Conservation (phyloP, 495 filamentous ascomycete genomes). For the Sphaerosporella brunnea region DNA sequence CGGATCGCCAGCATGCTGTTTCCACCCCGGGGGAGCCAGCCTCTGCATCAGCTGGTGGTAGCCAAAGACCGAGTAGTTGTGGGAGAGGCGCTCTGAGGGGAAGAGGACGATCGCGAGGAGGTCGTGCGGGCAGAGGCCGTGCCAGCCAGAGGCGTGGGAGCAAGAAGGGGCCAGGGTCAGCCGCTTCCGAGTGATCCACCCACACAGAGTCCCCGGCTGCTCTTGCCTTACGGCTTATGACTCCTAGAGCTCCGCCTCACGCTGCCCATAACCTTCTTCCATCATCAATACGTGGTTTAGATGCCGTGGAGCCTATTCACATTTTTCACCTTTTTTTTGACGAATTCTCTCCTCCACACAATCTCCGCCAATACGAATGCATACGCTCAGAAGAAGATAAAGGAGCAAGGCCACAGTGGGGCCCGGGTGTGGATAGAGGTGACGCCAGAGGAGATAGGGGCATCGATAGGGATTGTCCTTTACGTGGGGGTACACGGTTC, state of each 20-base stretch:
- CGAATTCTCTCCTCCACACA: neutral
- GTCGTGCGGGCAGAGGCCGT: no score
- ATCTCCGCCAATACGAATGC: conserved; percentile 6
- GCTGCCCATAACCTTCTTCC: conserved; percentile 8
- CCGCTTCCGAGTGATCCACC: no score
- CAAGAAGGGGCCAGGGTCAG: no score
- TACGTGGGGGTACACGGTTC: conserved; percentile 10
- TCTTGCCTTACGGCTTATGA: conserved; percentile 4
- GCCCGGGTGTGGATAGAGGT: conserved; percentile 2
- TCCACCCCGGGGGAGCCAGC: no score
- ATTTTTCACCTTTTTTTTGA: conserved; percentile 8
- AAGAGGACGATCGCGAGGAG: no score
- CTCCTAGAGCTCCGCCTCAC: neutral
- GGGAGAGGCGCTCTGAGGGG: no score
- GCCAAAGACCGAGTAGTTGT: no score
- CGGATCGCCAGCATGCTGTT: no score
- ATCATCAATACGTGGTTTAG: neutral
- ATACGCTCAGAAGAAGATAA: conserved; percentile 1
- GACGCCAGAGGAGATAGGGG: conserved; percentile 1
- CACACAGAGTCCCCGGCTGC: neutral
- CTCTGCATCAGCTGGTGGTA: no score
- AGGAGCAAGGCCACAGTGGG: neutral
- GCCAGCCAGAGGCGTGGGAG: no score
- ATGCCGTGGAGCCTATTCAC: conserved; percentile 4
- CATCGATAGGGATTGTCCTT: conserved; percentile 12